These are phyloP conservation scores for Leccinum rimulosum DNA, from an alignment of 768 basidiomycete species.

Conservation along the genomic window DNA sequence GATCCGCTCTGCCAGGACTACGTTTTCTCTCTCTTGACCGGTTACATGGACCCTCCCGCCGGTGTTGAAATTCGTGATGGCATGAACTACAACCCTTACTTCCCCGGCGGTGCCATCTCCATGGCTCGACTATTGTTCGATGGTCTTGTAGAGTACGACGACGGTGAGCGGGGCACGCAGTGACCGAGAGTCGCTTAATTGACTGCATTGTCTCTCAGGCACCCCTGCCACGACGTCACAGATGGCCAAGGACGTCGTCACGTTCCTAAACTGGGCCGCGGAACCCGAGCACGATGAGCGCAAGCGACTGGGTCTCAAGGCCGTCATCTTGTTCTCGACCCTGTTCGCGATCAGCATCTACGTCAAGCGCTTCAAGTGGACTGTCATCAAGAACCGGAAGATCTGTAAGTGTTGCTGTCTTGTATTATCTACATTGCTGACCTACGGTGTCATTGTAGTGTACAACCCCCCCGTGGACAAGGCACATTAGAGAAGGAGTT, in stretches of 20 bases:
- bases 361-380: conserved; percentile 96
- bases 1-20: conserved; percentile 66
- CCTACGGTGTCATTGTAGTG: conserved; percentile 22
- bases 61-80: conserved; percentile 94
- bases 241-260: conserved; percentile 98
- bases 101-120: conserved; percentile 97
- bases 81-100: conserved; percentile 99
- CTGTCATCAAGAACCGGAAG: conserved; percentile 89
- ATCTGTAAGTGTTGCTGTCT: conserved; percentile 55
- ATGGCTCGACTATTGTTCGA: conserved; percentile 98
- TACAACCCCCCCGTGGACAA: conserved; percentile 40
- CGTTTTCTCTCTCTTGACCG: conserved; percentile 93
- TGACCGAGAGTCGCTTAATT: neutral
- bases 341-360: conserved; percentile 80
- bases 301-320: conserved; percentile 96
- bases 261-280: conserved; percentile 94
- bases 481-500: conserved; percentile 27
- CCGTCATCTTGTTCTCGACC: conserved; percentile 87
- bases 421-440: conserved; percentile 4
- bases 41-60: conserved; percentile 94
- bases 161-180: conserved; percentile 52
- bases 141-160: conserved; percentile 93
- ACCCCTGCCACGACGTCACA: conserved; percentile 97
- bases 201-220: conserved; percentile 42
- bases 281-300: conserved; percentile 98